Percentiles rank a stretch among this genome's conserved stretches.
Conservation (phyloP, 352 stramenopile species). For the Pythium periplocum region DNA sequence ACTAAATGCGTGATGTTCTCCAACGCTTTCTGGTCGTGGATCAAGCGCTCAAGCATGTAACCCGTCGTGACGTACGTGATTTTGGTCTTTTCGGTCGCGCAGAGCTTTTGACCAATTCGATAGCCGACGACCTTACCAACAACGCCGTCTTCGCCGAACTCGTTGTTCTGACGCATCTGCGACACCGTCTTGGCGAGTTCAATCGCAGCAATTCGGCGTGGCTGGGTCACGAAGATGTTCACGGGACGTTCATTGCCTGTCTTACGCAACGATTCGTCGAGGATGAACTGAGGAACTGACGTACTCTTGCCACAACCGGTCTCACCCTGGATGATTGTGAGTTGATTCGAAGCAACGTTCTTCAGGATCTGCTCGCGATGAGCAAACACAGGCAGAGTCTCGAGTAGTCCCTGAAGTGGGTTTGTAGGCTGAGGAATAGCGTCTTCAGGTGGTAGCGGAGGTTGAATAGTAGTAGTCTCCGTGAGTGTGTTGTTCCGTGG, state of each 20-base stretch:
- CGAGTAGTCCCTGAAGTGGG: conserved; percentile 36
- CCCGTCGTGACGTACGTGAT: conserved; percentile 97
- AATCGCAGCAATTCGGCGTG: conserved; percentile 90
- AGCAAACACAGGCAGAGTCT: conserved; percentile 83
- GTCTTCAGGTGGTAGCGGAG: too few species aligned
- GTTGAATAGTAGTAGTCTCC: too few species aligned
- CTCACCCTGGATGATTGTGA: conserved; percentile 92
- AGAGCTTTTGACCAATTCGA: conserved; percentile 88
- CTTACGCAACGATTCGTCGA: conserved; percentile 44
- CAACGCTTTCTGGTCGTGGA: conserved; percentile 89
- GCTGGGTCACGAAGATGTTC: conserved; percentile 96
- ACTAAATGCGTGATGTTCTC: conserved; percentile 91
- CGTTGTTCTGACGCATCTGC: conserved; percentile 83
- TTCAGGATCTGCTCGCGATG: conserved; percentile 85
- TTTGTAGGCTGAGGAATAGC: background rate
- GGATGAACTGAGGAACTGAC: conserved; percentile 91
- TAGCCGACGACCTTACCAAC: conserved; percentile 75
- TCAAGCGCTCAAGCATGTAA: conserved; percentile 94
- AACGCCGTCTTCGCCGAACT: conserved; percentile 53
- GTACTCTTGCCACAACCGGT: conserved; percentile 97
- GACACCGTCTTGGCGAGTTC: conserved; percentile 89
- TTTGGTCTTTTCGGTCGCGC: conserved; percentile 84
- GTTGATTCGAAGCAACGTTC: conserved; percentile 73
- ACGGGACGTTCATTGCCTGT: conserved; percentile 35
- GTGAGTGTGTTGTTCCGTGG: too few species aligned